A percentile compares a stretch with the other conserved stretches of the same genome.
Conservation (phyloP, 1,284 basidiomycete genomes). For the Mrakiaceae sp. region DNA sequence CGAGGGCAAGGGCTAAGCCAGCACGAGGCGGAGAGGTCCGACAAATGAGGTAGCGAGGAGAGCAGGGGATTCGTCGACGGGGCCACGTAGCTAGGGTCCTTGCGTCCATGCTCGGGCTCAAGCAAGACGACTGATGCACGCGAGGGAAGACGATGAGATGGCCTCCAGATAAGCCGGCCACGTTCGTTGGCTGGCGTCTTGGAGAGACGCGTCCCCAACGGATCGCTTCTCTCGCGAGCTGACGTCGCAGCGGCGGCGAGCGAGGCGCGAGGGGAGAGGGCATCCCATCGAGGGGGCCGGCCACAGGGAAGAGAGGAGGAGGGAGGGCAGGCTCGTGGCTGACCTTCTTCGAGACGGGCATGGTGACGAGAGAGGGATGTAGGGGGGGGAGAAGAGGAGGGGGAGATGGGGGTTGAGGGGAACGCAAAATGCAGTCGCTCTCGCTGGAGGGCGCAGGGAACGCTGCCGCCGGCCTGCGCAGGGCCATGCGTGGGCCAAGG, state of each 20-base stretch:
- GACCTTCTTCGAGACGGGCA: background rate
- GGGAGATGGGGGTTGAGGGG: background rate
- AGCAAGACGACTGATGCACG: background rate
- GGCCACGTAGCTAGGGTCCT: background rate
- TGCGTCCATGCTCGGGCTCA: no score
- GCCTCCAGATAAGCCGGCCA: background rate
- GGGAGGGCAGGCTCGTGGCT: background rate
- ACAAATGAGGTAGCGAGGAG: slow-evolving; percentile 1
- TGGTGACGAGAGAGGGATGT: background rate
- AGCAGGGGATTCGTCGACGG: background rate
- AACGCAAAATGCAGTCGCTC: background rate
- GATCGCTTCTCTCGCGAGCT: no score
- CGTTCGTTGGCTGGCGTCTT: no score
- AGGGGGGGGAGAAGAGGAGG: background rate
- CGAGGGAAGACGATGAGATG: background rate
- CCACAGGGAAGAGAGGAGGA: background rate
- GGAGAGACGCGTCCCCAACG: no score
- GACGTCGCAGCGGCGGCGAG: no score
- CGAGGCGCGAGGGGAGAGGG: background rate
- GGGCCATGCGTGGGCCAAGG: no score
- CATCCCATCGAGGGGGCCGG: background rate
- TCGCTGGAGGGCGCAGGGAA: no score
- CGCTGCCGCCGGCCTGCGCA: no score
- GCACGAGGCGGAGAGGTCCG: background rate
- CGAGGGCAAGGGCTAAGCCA: slow-evolving; percentile 5